Base-by-base conservation (phyloP, 176 grass and related monocot genomes). In the Oryza rufipogon region DNA sequence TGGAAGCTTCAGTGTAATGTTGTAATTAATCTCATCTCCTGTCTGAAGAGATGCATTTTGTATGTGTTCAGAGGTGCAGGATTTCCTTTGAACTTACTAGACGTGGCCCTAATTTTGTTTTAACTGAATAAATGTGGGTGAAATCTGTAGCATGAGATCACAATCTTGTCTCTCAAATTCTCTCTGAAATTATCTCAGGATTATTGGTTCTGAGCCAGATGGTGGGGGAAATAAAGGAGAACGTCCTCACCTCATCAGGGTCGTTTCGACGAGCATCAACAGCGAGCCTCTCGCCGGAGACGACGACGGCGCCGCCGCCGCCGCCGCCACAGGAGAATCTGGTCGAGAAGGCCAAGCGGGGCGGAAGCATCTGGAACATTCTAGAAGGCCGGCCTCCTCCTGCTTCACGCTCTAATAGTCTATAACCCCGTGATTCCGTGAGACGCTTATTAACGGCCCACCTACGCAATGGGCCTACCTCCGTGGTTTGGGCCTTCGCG, bases 31-130 rank as follows among this genome's bases (percentile, higher is more conserved):
- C 16, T 54, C 26, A 39, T 49, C 44, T 64, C 30, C 22, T 45
- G 64, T 20, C 65, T 77, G 72, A 85, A 73, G 26, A 52, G 19
- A 70, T 45, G 71, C 42, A 32, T 51, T 28, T n/a, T 5, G 61
- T 67, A 14, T 32, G 17, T 17, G 12, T 60, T 60, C 16, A 60
- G 56, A 60, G 56, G 56, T n/a, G 7, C 56, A n/a, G 19, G 19
- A n/a, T 60, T n/a, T 60, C 2, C 56, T 19, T 60, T 7, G 56
- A 60, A 54, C 51, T 54, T 54, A 54, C 51, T 19, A 54, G 51
- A 19, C 13, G 15, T 54, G 13, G 6, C 19, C 54, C 54, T 60
- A 58, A 36, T 36, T 19, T 60, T 60, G 20, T 60, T 60, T 19
- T 60, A 8, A 8, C 54, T 20, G 19, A 19, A n/a, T 1, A 60